A percentile compares a stretch with the other conserved stretches of the same genome.
Conservation (phyloP, 768 basidiomycete species). For the Lactarius hengduanensis region DNA sequence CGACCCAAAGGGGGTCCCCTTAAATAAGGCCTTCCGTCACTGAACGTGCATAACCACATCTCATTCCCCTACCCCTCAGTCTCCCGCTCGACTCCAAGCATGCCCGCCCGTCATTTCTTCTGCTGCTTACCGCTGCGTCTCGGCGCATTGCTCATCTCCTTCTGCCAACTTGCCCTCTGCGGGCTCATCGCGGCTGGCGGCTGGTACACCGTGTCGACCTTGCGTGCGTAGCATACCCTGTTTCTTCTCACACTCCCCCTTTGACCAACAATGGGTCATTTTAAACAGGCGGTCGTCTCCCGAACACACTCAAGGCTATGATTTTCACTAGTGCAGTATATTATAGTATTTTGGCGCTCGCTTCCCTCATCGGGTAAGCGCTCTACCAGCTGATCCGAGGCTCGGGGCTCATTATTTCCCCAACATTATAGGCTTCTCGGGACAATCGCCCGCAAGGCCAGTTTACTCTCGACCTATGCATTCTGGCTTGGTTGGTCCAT, state of each 20-base stretch:
- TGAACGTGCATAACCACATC: not conserved
- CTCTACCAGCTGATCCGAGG: not conserved
- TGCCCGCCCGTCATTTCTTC: constrained; percentile 26
- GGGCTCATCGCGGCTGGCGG: constrained; percentile 18
- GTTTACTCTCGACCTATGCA: constrained; percentile 21
- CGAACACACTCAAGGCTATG: not conserved
- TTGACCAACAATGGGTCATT: not conserved
- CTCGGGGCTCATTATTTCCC: not conserved
- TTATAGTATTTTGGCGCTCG: constrained; percentile 9
- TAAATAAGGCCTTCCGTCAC: not conserved
- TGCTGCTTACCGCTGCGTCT: constrained; percentile 28
- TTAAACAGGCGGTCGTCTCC: constrained; percentile 11
- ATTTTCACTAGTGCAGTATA: not conserved
- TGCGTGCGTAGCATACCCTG: constrained; percentile 15
- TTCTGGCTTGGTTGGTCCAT: constrained; percentile 14
- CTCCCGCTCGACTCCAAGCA: not conserved
- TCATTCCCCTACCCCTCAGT: not conserved
- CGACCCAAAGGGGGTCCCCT: not conserved
- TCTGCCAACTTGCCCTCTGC: constrained; percentile 10
- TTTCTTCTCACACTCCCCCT: not conserved
- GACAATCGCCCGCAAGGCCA: constrained; percentile 21
- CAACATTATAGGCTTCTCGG: constrained; percentile 20
- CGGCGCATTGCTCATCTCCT: constrained; percentile 26
- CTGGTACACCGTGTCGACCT: constrained; percentile 12
- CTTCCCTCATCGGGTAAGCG: constrained; percentile 25